Conservation (phyloP, 129 eudicot genomes). For the Flaveria sonorensis region DNA sequence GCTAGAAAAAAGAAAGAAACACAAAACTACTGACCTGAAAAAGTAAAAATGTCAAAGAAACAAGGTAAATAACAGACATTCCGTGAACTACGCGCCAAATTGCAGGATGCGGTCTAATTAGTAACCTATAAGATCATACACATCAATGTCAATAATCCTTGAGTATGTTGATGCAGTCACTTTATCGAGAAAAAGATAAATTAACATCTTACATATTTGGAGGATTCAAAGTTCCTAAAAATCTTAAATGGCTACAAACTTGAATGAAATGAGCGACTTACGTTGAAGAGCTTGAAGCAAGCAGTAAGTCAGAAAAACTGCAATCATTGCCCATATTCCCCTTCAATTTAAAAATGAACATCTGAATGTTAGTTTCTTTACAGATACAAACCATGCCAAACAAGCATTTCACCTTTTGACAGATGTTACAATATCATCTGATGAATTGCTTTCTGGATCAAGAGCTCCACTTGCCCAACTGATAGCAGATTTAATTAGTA, state of each 20-base stretch:
- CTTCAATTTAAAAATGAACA: slow-evolving; percentile 43
- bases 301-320: slow-evolving; percentile 84
- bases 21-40: slow-evolving; percentile 71
- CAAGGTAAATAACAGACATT: slow-evolving; percentile 87
- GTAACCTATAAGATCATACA: slow-evolving; percentile 58
- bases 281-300: slow-evolving; percentile 99
- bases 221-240: background rate
- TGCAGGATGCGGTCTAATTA: slow-evolving; percentile 97
- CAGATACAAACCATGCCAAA: background rate
- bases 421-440: slow-evolving; percentile 65
- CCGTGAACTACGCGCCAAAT: slow-evolving; percentile 99
- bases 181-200: background rate
- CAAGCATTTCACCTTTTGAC: slow-evolving; percentile 65
- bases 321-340: slow-evolving; percentile 99
- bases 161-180: slow-evolving; percentile 8
- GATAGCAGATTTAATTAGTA: slow-evolving; percentile 31
- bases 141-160: slow-evolving; percentile 7
- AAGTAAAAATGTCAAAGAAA: slow-evolving; percentile 84
- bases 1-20: slow-evolving; percentile 19
- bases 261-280: slow-evolving; percentile 38
- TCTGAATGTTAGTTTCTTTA: slow-evolving; percentile 3
- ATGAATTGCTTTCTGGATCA: slow-evolving; percentile 63
- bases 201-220: background rate
- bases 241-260: background rate
- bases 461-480: slow-evolving; percentile 98